Conservation (phyloP, 768 basidiomycete genomes). For the Phanerochaete carnosa region DNA sequence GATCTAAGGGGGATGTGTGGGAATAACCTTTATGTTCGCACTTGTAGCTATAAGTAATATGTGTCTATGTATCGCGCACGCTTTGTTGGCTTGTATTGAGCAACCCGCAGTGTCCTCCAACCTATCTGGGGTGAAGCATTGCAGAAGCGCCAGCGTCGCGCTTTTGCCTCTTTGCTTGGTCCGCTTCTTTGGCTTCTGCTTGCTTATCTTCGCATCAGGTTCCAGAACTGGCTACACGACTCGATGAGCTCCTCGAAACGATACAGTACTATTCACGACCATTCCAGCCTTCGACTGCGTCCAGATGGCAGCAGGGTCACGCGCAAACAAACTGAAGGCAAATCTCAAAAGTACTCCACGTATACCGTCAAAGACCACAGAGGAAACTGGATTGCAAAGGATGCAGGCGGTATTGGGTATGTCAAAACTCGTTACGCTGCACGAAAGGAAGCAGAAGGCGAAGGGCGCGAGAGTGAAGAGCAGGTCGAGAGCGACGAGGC, state of each 20-base stretch:
- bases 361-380: conserved; percentile 41
- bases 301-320: conserved; percentile 61
- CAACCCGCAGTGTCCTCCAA: no score
- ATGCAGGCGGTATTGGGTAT: conserved; percentile 53
- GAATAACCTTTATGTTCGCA: no score
- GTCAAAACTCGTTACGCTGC: conserved; percentile 35
- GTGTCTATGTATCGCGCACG: not conserved
- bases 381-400: conserved; percentile 65
- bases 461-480: conserved; percentile 17
- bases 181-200: no score
- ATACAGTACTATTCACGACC: conserved; percentile 60
- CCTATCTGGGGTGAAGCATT: no score
- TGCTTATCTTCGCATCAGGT: no score
- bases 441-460: conserved; percentile 1
- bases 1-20: no score
- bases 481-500: conserved; percentile 23
- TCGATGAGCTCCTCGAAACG: conserved; percentile 19
- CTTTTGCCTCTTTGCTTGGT: no score
- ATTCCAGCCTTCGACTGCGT: conserved; percentile 60
- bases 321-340: conserved; percentile 33
- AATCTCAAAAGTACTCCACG: conserved; percentile 29
- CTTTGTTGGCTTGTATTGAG: no score
- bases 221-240: no score
- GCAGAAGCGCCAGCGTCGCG: no score
- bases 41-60: not conserved